Percentiles rank a stretch among this genome's conserved stretches.
Conservation (phyloP, 352 stramenopile species). For the Pythium coloratum region DNA sequence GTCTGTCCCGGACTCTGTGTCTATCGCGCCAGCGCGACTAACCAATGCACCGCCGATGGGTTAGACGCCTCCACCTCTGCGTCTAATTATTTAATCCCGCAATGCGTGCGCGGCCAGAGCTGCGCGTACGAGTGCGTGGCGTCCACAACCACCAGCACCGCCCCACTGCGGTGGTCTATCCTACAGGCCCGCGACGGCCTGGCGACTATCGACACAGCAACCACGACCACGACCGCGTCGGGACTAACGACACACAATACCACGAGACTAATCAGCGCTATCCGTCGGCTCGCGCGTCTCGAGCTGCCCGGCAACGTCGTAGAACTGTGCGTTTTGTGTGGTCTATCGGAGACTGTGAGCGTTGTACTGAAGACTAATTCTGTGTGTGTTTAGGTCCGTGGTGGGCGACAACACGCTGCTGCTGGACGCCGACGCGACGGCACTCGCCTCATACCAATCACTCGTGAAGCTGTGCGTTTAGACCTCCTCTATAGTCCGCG, state of each 20-base stretch:
- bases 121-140: constrained; percentile 18
- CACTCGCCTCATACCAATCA: constrained; percentile 8
- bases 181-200: not conserved
- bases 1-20: constrained; percentile 14
- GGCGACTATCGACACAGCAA: not conserved
- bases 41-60: not conserved
- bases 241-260: not conserved
- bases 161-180: constrained; percentile 5
- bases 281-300: constrained; percentile 8
- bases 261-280: constrained; percentile 2
- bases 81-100: constrained; percentile 1
- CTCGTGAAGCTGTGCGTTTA: constrained; percentile 5
- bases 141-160: not conserved
- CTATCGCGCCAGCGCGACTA: constrained; percentile 4
- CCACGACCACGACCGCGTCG: not conserved
- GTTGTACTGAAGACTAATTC: not conserved
- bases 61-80: not conserved
- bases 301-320: constrained; percentile 12
- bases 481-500: not conserved
- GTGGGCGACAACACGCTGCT: constrained; percentile 3
- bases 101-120: constrained; percentile 10
- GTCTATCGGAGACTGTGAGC: not conserved
- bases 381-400: not conserved
- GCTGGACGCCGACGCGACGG: constrained; percentile 1
- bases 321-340: not conserved